A percentile compares a stretch with the other conserved stretches of the same genome.
Evolutionary conservation across 352 stramenopile genomes (phyloP).

Genomic region (Pseudoperonospora humuli): DNA sequence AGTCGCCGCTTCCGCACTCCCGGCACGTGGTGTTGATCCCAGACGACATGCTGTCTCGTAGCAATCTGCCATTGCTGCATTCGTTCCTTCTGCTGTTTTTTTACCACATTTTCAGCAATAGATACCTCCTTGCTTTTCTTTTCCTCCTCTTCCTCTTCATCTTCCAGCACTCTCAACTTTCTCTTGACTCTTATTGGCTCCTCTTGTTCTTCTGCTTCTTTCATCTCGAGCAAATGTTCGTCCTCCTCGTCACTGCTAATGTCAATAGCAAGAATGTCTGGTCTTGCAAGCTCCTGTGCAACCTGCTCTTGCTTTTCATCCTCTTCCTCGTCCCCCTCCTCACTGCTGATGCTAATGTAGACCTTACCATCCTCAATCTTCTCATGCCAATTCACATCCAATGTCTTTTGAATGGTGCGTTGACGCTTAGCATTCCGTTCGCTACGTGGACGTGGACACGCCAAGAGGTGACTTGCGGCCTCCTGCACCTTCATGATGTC

Average conservation of each 20-base stretch:
- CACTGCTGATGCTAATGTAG: constrained; percentile 39
- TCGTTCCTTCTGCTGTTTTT: constrained; percentile 3
- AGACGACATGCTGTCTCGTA: constrained; percentile 3
- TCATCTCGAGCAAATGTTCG: constrained; percentile 1
- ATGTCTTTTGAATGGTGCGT: constrained; percentile 67
- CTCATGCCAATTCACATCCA: constrained; percentile 71
- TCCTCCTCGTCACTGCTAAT: constrained; percentile 24
- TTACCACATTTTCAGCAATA: neutral
- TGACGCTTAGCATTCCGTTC: constrained; percentile 56
- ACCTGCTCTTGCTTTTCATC: neutral
- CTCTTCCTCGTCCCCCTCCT: constrained; percentile 4
- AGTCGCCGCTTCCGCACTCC: constrained; percentile 29
- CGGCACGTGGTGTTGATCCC: constrained; percentile 4
- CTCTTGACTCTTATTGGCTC: constrained; percentile 20
- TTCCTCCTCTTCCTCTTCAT: constrained; percentile 26
- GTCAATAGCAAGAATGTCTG: constrained; percentile 29
- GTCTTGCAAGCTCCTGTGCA: neutral
- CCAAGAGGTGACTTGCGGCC: constrained; percentile 27
- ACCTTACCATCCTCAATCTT: constrained; percentile 40
- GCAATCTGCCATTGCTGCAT: constrained; percentile 2
- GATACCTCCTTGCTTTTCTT: constrained; percentile 11
- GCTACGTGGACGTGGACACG: constrained; percentile 27
- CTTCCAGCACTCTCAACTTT: constrained; percentile 15
- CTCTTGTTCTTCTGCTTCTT: constrained; percentile 25
- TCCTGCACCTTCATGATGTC: constrained; percentile 25